Base-by-base conservation (phyloP, 345 rosid species). In the Microthlaspi erraticum region DNA sequence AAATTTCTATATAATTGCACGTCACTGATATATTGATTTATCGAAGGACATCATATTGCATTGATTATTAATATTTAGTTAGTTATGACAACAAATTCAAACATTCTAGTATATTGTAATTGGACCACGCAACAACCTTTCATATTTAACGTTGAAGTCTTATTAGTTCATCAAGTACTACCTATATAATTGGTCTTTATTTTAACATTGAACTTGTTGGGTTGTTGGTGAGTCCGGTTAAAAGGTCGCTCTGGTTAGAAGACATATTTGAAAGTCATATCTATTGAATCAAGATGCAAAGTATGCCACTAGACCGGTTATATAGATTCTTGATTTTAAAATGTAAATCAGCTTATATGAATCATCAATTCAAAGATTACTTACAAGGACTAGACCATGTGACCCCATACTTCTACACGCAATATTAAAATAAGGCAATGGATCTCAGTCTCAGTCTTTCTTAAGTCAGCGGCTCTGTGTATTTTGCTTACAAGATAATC, bases 401-500 rank as follows among this genome's bases (percentile, higher is more conserved):
- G 66, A 73, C 19, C 51, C 23, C 59, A 65, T 56, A 18, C 37
- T 44, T 37, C 19, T 48, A 46, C 52, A 48, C 48, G 44, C 50
- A 57, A 45, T 6, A 18, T 17, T 64, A 36, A 65, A 53, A 65
- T 13, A 56, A 64, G 38, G 59, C 20, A 29, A 19, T 74, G 62
- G 61, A 59, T 66, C 72, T 42, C 55, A 42, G 73, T 50, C 39
- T 66, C 41, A 42, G 73, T 50, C 39, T 66, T 33, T 59, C 60
- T 41, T 20, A 66, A 59, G 73, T 74, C 78, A 74, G 13, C 73
- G 68, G 20, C 39, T 59, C 0, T 39, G 54, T 59, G 39, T 50
- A 58, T 74, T 51, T 49, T 60, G 78, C 78, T 66, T 74, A 33
- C 73, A 74, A 74, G 73, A 60, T 67, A 59, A 20, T 60, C 73